Base-by-base conservation (phyloP, 2,329 filamentous ascomycete species). In the Penicillium sp. region DNA sequence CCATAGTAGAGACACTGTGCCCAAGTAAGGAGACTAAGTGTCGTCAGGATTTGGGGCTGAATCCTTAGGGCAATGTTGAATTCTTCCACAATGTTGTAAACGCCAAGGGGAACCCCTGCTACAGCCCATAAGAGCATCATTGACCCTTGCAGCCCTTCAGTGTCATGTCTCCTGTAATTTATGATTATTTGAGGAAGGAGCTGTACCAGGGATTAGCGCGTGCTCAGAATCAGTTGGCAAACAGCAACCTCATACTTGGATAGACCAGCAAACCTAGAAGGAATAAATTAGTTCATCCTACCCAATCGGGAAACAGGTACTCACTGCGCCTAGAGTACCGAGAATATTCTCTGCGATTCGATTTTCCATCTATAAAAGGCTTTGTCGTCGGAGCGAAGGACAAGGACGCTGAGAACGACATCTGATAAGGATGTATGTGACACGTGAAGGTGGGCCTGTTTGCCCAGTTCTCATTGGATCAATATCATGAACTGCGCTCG, bases 51-150 rank as follows among this genome's bases (percentile, higher is more conserved):
- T 62, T 84, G 80, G 3, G 81, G 80, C 64, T 84, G 81, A n/a
- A 84, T 73, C 35, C 75, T 71, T 1, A 84, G 65, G 2, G 81
- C 80, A 39, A 83, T 65, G 57, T 81, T 83, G 70, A 82, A 81
- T 16, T 77, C 64, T 50, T 78, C 74, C 1, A 80, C 79, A 35
- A 83, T 82, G 59, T 82, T 83, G 67, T 84, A 84, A 13, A 83
- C 80, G 2, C 86, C 87, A 0, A 89, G 75, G 0, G 86, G 86
- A 0, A 89, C 82, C 0, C 86, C 86, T 1, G 86, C 86, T 0
- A 85, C 84, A 80, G 65, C 65, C 65, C 86, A 89, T 2, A 88
- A 77, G 67, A 89, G 80, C 86, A 89, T 89, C 86, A 89, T 88
- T 0, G 83, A 83, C 0, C 83, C 80, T 47, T 88, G 86, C 0